Evolutionary conservation across 352 stramenopile species (phyloP).

Genomic region (Phytophthora pluvialis): DNA sequence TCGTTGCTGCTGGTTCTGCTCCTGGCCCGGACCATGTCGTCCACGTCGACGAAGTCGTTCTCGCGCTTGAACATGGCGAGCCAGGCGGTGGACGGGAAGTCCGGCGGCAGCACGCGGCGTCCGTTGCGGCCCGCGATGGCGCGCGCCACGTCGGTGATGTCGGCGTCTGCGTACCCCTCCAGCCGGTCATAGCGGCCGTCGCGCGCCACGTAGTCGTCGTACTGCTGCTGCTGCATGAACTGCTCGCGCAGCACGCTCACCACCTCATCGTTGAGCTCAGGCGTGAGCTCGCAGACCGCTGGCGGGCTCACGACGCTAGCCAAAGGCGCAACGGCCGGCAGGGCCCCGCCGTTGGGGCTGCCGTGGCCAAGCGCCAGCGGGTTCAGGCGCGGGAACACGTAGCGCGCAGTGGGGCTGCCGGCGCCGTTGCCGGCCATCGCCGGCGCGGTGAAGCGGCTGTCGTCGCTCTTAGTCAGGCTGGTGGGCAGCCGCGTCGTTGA

Average conservation of each 20-base stretch:
- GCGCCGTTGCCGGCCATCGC: conserved; percentile 1
- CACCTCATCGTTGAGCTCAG: conserved; percentile 58
- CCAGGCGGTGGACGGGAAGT: conserved; percentile 58
- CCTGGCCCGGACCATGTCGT: conserved; percentile 14
- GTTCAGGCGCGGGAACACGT: conserved; percentile 41
- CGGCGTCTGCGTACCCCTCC: conserved; percentile 48
- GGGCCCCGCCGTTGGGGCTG: conserved; percentile 11
- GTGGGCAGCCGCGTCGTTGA: neutral
- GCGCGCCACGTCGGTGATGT: conserved; percentile 73
- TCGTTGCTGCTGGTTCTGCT: conserved; percentile 18
- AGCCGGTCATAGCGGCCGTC: conserved; percentile 29
- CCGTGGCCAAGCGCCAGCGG: conserved; percentile 24
- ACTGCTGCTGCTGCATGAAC: conserved; percentile 52
- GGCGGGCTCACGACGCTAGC: conserved; percentile 4
- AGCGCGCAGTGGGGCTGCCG: conserved; percentile 17
- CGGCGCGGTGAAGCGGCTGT: conserved; percentile 11
- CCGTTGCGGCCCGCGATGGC: conserved; percentile 53
- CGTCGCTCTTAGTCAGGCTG: conserved; percentile 15
- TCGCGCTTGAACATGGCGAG: conserved; percentile 62
- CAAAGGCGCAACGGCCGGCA: conserved; percentile 16
- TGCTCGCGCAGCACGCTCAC: conserved; percentile 59
- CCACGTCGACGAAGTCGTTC: conserved; percentile 49
- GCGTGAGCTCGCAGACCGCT: conserved; percentile 42
- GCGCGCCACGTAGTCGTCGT: conserved; percentile 27
- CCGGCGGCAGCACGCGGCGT: conserved; percentile 42